Base-by-base conservation (phyloP, 345 rosid genomes). In the Orychophragmus violaceus region DNA sequence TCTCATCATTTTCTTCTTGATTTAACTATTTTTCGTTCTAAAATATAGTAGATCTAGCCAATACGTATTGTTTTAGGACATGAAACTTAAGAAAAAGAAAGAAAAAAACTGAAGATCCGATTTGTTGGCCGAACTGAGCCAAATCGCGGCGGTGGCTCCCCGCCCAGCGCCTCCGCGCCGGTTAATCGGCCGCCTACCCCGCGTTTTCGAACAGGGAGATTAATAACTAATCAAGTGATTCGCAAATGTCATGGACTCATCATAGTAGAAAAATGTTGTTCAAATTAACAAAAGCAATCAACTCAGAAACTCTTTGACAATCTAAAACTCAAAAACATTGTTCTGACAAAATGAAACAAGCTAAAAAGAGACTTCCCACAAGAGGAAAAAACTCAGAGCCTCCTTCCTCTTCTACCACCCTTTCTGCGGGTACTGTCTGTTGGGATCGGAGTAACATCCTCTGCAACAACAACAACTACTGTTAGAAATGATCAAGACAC, bases 361-460 rank as follows among this genome's bases (percentile, higher is more conserved):
- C 45, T 62, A 75, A 61, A 37, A n/a, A n/a, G n/a, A n/a, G n/a
- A n/a, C n/a, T n/a, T n/a, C n/a, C n/a, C n/a, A n/a, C n/a, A n/a
- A 3, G 33, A 0, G 30, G 19, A 48, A 19, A 19, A 48, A 56
- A 19, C 65, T 81, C 50, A 90, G 82, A 90, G 86, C 80, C 97
- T 88, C 63, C 95, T 82, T 64, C 97, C 97, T 59, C 97, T 84
- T 70, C 97, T 82, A 17, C 97, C 95, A 60, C 97, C 82, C 93
- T 90, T 90, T 80, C 95, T 68, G 46, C 97, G 87, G 41, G 97
- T 90, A 54, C 97, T 90, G 78, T 90, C 97, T 0, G 97, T 87
- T 2, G 97, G 97, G 63, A 90, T 86, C 12, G 97, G 97, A 3
- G 97, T 90, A 63, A 88, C 97, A 75, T 90, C 97, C 97, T 90